Evolutionary conservation across 768 basidiomycete genomes (phyloP), one percentile per base, ranked within the genome.

Genomic region (Rhizopogon salebrosus): DNA sequence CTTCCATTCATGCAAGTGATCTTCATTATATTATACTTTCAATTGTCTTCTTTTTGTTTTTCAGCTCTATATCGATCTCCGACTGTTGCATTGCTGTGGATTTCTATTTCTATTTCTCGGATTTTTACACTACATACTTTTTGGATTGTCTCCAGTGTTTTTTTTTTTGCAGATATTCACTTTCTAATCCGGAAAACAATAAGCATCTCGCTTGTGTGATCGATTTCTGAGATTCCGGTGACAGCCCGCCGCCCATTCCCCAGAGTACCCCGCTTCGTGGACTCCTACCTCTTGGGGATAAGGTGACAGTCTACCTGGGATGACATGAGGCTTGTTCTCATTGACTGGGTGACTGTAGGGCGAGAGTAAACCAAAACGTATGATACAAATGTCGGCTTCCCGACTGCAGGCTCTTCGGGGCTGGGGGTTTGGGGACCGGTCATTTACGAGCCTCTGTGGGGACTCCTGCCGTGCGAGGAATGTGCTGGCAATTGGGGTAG

Each of bases 401-500:
- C 23, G 43, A 23, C 50, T 54, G 49, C 50, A 29, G 27, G 49
- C 49, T 38, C 29, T 22, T 31, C 31, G 31, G 50, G 26, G 38
- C 10, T 36, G n/a, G 38, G 20, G 6, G 29, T 18, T 26, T 4
- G 49, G 23, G 31, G 51, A n/a, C 36, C 67, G 65, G 64, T 68
- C 51, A 58, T 57, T 57, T 66, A 64, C 64, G 62, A 63, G 84
- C 84, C 78, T 78, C 82, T 83, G 80, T 84, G 83, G 84, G 87
- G 87, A 89, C 87, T 86, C 82, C 77, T 77, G 77, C 84, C 79
- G 74, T 80, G 87, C 84, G 70, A 88, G 87, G 84, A 60, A 61
- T 65, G 82, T 89, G 87, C 84, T 73, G 80, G 84, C 75, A 70
- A 62, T 63, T 71, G 78, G 85, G 71, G 87, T 89, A 89, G 87